These are phyloP conservation scores for Pseudogymnoascus pannorum DNA, from an alignment of 2,329 filamentous ascomycete species.

Conservation along the genomic window DNA sequence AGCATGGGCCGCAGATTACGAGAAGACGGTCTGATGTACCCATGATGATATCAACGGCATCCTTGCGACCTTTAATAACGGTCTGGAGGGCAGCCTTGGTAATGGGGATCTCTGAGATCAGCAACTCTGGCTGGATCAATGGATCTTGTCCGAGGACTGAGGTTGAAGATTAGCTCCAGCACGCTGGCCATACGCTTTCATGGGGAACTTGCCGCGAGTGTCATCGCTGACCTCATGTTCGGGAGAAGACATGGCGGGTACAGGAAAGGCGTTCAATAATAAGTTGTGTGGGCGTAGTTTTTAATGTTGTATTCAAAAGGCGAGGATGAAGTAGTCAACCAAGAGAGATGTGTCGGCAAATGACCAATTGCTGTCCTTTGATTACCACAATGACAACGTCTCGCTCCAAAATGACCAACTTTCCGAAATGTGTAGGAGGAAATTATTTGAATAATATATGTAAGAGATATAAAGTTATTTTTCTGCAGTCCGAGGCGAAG, in stretches of 20 bases:
- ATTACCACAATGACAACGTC: neutral
- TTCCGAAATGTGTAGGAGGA: neutral
- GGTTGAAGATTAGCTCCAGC: constrained; percentile 8
- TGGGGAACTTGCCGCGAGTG: constrained; percentile 40
- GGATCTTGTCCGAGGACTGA: constrained; percentile 90
- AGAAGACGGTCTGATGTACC: constrained; percentile 65
- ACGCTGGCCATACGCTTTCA: constrained; percentile 6
- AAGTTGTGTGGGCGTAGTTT: constrained; percentile 5
- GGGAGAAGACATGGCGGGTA: constrained; percentile 24
- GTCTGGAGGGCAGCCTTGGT: constrained; percentile 55
- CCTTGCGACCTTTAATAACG: constrained; percentile 62
- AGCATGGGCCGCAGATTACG: constrained; percentile 92
- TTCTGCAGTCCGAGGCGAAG: neutral
- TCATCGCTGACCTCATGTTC: constrained; percentile 37
- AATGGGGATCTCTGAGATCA: constrained; percentile 78
- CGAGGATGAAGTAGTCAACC: constrained; percentile 1
- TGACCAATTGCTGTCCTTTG: constrained; percentile 2
- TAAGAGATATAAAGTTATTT: neutral
- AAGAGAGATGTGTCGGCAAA: neutral
- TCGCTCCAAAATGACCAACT: neutral
- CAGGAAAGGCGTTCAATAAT: neutral
- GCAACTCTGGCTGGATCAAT: constrained; percentile 79
- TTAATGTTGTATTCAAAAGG: constrained; percentile 2
- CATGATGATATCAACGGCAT: constrained; percentile 38
- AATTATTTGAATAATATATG: neutral